Evolutionary conservation across 176 grass and related monocot species (phyloP).

Genomic region (Pharus latifolius): DNA sequence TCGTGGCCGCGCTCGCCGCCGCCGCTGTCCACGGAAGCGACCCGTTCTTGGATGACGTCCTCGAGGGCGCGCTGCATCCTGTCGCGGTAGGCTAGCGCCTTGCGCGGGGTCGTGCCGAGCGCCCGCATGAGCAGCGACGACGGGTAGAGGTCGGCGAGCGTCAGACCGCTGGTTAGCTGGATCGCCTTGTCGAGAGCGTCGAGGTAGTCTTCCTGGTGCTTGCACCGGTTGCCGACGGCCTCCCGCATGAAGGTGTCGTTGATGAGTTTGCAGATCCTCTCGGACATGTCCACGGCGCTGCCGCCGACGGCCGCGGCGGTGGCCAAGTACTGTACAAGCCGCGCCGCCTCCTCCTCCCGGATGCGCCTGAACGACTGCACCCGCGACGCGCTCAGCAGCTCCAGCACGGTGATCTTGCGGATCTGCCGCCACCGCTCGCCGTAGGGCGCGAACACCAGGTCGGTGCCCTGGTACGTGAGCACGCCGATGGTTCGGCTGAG

Average conservation of each 20-base stretch:
- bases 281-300: not conserved
- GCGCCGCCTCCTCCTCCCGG: slow-evolving; percentile 12
- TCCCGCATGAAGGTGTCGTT: slow-evolving; percentile 10
- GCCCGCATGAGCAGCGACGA: slow-evolving; percentile 5
- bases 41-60: not conserved
- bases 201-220: slow-evolving; percentile 5
- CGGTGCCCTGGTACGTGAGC: not conserved
- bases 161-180: not conserved
- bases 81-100: not conserved
- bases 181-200: not conserved
- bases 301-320: not conserved
- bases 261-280: not conserved
- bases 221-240: slow-evolving; percentile 12
- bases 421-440: slow-evolving; percentile 21
- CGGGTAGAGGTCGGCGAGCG: slow-evolving; percentile 1
- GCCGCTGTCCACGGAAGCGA: not conserved
- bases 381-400: not conserved
- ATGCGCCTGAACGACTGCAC: not conserved
- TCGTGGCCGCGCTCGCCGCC: not conserved
- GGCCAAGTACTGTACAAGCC: not conserved
- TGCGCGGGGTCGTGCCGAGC: not conserved
- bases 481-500: not conserved
- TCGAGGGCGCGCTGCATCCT: not conserved
- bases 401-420: slow-evolving; percentile 2
- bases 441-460: slow-evolving; percentile 1